phyloP scores from a whole-genome alignment of 164 flowering plant genomes.

The Stephania japonica region DNA sequence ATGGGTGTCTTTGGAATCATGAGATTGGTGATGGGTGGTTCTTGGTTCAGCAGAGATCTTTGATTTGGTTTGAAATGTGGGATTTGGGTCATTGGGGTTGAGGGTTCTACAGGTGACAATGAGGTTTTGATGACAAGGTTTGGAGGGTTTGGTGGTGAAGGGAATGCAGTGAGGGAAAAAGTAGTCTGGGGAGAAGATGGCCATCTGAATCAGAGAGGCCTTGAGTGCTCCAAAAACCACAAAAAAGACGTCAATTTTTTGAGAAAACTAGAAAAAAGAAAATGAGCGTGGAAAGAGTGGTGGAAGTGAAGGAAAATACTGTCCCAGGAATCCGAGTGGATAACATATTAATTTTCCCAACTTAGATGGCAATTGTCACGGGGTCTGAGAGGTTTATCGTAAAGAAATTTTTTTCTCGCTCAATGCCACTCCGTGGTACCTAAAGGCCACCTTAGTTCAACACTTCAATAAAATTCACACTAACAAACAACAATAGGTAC shows the following conservation, averaged over 20 bases:
- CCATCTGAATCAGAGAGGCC: slow-evolving; percentile 18
- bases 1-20: slow-evolving; percentile 48
- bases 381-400: too few species aligned
- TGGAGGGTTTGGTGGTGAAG: slow-evolving; percentile 23
- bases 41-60: slow-evolving; percentile 31
- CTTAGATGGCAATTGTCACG: too few species aligned
- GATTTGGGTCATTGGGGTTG: slow-evolving; percentile 8
- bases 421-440: too few species aligned
- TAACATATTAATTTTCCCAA: too few species aligned
- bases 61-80: slow-evolving; percentile 18
- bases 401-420: too few species aligned
- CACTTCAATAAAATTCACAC: too few species aligned
- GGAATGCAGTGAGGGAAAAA: slow-evolving; percentile 25
- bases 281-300: background rate
- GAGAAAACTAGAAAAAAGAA: background rate
- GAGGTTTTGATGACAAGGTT: slow-evolving; percentile 19
- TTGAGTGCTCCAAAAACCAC: background rate
- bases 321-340: too few species aligned
- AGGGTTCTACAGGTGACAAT: slow-evolving; percentile 22
- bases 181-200: slow-evolving; percentile 24
- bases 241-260: background rate
- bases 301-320: background rate
- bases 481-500: too few species aligned
- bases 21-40: slow-evolving; percentile 28
- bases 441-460: too few species aligned